These are phyloP conservation scores for Cytidiella melzeri DNA, from an alignment of 768 basidiomycete genomes.

Conservation along the genomic window DNA sequence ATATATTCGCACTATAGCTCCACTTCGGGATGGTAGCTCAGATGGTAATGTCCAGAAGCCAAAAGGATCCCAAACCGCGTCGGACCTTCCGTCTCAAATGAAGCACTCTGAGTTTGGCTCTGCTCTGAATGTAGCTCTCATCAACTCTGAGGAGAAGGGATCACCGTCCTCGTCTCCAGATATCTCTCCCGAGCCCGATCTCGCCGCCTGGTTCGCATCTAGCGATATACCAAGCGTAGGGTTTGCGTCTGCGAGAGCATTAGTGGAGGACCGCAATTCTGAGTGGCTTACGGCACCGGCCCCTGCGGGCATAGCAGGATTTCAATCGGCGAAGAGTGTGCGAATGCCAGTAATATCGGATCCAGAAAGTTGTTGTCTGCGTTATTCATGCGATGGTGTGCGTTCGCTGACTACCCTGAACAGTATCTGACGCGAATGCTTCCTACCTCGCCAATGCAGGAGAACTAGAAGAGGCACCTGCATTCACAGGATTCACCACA, in stretches of 20 bases:
- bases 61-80: too few relatives aligned
- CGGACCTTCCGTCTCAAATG: too few relatives aligned
- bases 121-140: conserved; percentile 6
- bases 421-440: background rate
- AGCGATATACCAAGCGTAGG: conserved; percentile 1
- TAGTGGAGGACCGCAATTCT: background rate
- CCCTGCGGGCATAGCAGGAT: conserved; percentile 4
- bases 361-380: background rate
- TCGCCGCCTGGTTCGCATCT: conserved; percentile 6
- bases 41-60: too few relatives aligned
- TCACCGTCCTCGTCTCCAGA: conserved; percentile 11
- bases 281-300: conserved; percentile 10
- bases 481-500: conserved; percentile 9
- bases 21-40: background rate
- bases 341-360: background rate
- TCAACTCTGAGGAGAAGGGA: background rate
- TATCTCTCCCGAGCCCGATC: conserved; percentile 1
- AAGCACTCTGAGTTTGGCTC: conserved; percentile 7
- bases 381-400: background rate
- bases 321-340: conserved; percentile 12
- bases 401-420: background rate
- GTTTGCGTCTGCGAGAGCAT: conserved; percentile 9
- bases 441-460: background rate
- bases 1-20: background rate
- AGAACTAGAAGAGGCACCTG: background rate